Evolutionary conservation across 139 green algal species (phyloP).

Genomic region (Volvox reticuliferus): DNA sequence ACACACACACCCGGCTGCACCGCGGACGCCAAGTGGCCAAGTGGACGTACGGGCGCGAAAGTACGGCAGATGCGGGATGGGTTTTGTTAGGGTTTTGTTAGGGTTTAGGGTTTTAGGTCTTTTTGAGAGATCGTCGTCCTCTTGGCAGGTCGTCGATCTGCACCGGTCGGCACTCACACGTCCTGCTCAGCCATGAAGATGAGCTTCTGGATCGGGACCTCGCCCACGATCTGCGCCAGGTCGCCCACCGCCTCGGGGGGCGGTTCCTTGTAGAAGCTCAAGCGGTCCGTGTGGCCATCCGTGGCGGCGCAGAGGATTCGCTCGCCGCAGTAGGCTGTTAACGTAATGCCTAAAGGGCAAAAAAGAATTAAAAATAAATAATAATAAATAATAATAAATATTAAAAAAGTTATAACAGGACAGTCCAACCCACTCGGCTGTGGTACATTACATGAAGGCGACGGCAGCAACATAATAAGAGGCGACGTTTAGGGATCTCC

Average conservation of each 20-base stretch:
- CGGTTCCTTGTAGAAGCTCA: constrained; percentile 85
- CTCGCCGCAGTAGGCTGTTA: constrained; percentile 77
- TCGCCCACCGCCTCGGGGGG: constrained; percentile 62
- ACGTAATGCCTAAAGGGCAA: constrained; percentile 50
- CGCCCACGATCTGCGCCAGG: constrained; percentile 30
- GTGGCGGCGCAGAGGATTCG: constrained; percentile 75
- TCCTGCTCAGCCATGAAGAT: constrained; percentile 77
- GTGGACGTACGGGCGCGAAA: too few relatives aligned
- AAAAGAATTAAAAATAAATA: too few relatives aligned
- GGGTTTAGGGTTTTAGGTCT: not conserved
- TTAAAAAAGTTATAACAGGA: too few relatives aligned
- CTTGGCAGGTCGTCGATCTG: not conserved
- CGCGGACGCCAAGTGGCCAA: too few relatives aligned
- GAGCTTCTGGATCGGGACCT: constrained; percentile 71
- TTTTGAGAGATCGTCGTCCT: not conserved
- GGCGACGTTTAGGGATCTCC: too few relatives aligned
- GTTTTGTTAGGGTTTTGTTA: too few relatives aligned
- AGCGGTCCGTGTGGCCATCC: constrained; percentile 80
- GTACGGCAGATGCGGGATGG: too few relatives aligned
- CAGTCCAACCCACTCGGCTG: too few relatives aligned
- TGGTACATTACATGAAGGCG: too few relatives aligned
- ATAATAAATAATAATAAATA: too few relatives aligned
- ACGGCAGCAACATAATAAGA: too few relatives aligned
- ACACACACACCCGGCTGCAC: too few relatives aligned
- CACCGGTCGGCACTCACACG: constrained; percentile 23